Conservation (phyloP, 306 rosid species). For the Albizia julibrissin region DNA sequence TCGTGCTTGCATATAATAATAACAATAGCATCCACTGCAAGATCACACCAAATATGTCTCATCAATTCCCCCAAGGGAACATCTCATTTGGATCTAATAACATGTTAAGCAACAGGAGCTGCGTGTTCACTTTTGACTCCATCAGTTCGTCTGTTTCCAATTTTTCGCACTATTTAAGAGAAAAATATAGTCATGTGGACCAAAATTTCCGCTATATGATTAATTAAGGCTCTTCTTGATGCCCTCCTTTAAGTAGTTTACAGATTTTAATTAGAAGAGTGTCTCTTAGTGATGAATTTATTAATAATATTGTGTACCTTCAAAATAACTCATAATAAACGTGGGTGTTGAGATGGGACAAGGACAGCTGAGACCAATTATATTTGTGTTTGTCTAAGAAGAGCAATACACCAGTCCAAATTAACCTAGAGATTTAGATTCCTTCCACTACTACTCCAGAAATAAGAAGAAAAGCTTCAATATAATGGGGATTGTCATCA, state of each 20-base stretch:
- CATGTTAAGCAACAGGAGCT: slow-evolving; percentile 3
- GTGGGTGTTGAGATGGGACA: neutral
- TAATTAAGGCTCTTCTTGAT: neutral
- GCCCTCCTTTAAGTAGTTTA: slow-evolving; percentile 1
- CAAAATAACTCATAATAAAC: neutral
- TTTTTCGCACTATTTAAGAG: neutral
- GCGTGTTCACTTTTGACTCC: slow-evolving; percentile 32
- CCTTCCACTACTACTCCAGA: neutral
- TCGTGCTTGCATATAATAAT: slow-evolving; percentile 43
- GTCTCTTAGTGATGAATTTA: neutral
- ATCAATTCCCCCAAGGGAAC: slow-evolving; percentile 41
- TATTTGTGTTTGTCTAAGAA: neutral
- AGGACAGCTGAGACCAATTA: neutral
- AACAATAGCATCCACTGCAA: slow-evolving; percentile 12
- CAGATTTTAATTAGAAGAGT: neutral
- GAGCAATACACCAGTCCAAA: neutral
- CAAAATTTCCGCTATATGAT: neutral
- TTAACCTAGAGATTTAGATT: neutral
- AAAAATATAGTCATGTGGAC: neutral
- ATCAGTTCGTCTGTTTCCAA: slow-evolving; percentile 14
- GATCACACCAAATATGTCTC: slow-evolving; percentile 26
- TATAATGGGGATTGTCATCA: neutral
- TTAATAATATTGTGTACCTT: neutral
- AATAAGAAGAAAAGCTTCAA: neutral
- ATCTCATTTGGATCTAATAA: slow-evolving; percentile 33